Percentiles rank a stretch among this genome's conserved stretches.
Evolutionary conservation across 768 basidiomycete genomes (phyloP).

Genomic region (Cantharellus anzutake): DNA sequence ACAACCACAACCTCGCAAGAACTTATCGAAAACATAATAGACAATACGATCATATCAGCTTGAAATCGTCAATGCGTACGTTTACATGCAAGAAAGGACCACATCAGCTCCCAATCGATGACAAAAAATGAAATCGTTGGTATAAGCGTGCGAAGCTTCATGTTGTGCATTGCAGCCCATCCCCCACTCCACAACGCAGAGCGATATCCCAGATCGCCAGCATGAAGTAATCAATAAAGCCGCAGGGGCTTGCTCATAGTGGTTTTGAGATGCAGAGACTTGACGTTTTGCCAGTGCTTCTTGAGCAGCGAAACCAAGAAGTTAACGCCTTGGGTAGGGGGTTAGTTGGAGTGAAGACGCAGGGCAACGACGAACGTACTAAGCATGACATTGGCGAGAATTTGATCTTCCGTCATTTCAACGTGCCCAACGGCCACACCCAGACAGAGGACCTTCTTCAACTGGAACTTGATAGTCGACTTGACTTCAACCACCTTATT

Average conservation of each 20-base stretch:
- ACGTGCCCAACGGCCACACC: constrained; percentile 97
- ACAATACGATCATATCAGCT: too few relatives aligned
- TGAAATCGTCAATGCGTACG: too few relatives aligned
- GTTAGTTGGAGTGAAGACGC: not conserved
- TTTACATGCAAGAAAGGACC: constrained; percentile 10
- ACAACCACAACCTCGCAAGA: too few relatives aligned
- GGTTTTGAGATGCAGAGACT: constrained; percentile 94
- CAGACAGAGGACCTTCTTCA: constrained; percentile 97
- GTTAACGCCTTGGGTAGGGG: constrained; percentile 63
- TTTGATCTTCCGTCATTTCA: constrained; percentile 94
- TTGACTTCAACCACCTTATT: constrained; percentile 90
- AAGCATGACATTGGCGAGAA: constrained; percentile 94
- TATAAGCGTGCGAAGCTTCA: constrained; percentile 98
- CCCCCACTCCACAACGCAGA: constrained; percentile 13
- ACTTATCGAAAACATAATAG: too few relatives aligned
- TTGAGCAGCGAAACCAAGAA: constrained; percentile 98
- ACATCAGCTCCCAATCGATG: constrained; percentile 83
- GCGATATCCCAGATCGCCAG: not conserved
- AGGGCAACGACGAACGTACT: constrained; percentile 28
- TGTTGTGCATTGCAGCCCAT: constrained; percentile 59
- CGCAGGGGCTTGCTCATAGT: constrained; percentile 99
- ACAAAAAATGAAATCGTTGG: constrained; percentile 55
- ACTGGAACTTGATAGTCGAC: constrained; percentile 99
- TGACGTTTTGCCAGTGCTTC: constrained; percentile 99
- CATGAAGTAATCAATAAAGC: constrained; percentile 43